A percentile compares a stretch with the other conserved stretches of the same genome.
Conservation (phyloP, 306 rosid genomes). For the Trichosanthes cucumerina region DNA sequence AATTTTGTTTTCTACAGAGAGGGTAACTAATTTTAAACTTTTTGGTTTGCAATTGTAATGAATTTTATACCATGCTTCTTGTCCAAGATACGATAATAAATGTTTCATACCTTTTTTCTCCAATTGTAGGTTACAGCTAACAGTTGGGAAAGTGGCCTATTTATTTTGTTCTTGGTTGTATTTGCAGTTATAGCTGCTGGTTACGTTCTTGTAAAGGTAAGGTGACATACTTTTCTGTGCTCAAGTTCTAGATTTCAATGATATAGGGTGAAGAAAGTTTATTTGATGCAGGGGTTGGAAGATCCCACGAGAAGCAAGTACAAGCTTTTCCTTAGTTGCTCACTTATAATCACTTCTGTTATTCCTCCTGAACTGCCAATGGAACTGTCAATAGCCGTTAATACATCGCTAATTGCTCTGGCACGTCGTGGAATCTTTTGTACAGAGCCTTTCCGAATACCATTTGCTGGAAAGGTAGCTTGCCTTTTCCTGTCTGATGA, state of each 20-base stretch:
- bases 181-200: constrained; percentile 98
- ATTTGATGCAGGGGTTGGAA: constrained; percentile 69
- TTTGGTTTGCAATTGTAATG: constrained; percentile 9
- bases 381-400: constrained; percentile 98
- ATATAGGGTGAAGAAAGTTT: not conserved
- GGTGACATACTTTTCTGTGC: constrained; percentile 12
- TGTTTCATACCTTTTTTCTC: not conserved
- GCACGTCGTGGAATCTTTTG: constrained; percentile 94
- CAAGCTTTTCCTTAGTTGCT: constrained; percentile 93
- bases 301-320: constrained; percentile 99
- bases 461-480: constrained; percentile 98
- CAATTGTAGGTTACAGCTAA: constrained; percentile 80
- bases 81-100: not conserved
- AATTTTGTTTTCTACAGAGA: constrained; percentile 89
- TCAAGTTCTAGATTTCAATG: not conserved
- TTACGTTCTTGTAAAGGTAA: constrained; percentile 87
- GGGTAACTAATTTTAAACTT: constrained; percentile 44
- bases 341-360: constrained; percentile 96
- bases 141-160: constrained; percentile 99
- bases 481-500: constrained; percentile 1
- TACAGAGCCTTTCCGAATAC: constrained; percentile 96
- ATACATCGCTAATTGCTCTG: constrained; percentile 94
- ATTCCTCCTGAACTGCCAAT: constrained; percentile 99
- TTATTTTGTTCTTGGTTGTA: constrained; percentile 82
- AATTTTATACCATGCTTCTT: not conserved